Evolutionary conservation across 306 rosid species (phyloP).

Genomic region (Canavalia ensiformis): DNA sequence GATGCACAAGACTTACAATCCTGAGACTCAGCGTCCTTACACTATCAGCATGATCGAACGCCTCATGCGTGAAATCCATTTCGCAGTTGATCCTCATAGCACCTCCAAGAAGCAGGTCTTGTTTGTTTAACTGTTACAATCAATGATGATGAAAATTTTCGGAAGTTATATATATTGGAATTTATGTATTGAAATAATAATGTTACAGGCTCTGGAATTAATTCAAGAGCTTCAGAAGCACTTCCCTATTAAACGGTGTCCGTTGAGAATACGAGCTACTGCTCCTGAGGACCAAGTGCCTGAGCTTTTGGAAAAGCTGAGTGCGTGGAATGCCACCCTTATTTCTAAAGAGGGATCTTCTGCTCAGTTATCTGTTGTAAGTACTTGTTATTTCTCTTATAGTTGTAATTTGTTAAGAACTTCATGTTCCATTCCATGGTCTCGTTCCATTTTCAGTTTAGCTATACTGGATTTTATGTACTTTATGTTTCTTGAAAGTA

Average conservation of each 20-base stretch:
- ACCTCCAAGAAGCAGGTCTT: conserved; percentile 91
- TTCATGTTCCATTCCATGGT: not conserved
- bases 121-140: conserved; percentile 11
- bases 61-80: conserved; percentile 88
- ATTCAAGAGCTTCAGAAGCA: conserved; percentile 98
- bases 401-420: not conserved
- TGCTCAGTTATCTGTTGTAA: conserved; percentile 73
- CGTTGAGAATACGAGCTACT: conserved; percentile 72
- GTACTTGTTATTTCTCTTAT: conserved; percentile 32
- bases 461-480: conserved; percentile 13
- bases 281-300: conserved; percentile 63
- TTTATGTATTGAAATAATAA: conserved; percentile 13
- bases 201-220: conserved; percentile 85
- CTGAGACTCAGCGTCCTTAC: conserved; percentile 94
- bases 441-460: conserved; percentile 16
- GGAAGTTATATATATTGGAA: not conserved
- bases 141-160: not conserved
- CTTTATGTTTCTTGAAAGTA: not conserved
- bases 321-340: conserved; percentile 70
- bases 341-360: conserved; percentile 77
- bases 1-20: conserved; percentile 94
- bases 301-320: conserved; percentile 74
- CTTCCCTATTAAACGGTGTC: conserved; percentile 92
- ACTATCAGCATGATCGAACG: conserved; percentile 96
- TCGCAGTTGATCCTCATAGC: conserved; percentile 83